Percentiles rank a stretch among this genome's conserved stretches.
These are phyloP conservation scores for Nakazawaea ishiwadae DNA, from an alignment of 805 yeast species.

Conservation along the genomic window DNA sequence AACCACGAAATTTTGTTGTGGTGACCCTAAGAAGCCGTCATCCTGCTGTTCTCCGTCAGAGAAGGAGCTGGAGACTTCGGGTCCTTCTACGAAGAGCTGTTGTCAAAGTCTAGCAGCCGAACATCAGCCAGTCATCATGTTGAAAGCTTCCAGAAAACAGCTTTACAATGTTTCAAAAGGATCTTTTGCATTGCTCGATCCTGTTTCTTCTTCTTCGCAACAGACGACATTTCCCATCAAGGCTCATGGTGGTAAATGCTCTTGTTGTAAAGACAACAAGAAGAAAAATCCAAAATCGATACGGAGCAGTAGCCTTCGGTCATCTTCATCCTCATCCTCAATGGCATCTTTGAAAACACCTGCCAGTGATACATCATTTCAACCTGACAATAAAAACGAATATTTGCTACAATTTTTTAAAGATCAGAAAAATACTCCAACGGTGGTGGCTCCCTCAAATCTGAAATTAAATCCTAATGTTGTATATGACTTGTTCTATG, in stretches of 20 bases:
- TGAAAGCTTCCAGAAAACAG: conserved; percentile 29
- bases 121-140: conserved; percentile 23
- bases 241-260: neutral
- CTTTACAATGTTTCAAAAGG: conserved; percentile 30
- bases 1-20: neutral
- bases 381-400: too few relatives aligned
- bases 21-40: too few relatives aligned
- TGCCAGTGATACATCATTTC: too few relatives aligned
- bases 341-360: too few relatives aligned
- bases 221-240: neutral
- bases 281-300: neutral
- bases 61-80: too few relatives aligned
- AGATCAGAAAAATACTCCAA: too few relatives aligned
- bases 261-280: neutral
- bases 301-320: too few relatives aligned
- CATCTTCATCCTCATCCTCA: too few relatives aligned
- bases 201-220: conserved; percentile 17
- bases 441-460: too few relatives aligned
- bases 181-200: conserved; percentile 27
- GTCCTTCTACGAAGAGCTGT: too few relatives aligned
- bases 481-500: conserved; percentile 25
- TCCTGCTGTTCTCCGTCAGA: conserved; percentile 10
- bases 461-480: neutral
- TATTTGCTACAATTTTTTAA: too few relatives aligned
- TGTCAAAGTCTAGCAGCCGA: conserved; percentile 10